Base-by-base conservation (phyloP, 306 rosid species). In the Rosa lucieae region DNA sequence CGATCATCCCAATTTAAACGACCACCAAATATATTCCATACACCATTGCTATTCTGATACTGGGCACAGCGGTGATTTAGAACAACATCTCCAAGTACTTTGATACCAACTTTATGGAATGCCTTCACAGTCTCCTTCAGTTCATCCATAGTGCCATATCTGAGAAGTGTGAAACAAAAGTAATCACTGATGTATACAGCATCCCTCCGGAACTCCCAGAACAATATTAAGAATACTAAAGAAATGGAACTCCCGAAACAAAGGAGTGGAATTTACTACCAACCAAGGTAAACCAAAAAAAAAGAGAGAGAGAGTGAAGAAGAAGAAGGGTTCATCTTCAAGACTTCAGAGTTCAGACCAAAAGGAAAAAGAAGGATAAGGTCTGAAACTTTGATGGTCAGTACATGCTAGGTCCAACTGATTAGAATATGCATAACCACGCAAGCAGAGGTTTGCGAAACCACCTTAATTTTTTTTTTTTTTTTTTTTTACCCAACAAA, bases 31-130 rank as follows among this genome's bases (percentile, higher is more conserved):
- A 89, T 81, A 86, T 96, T 96, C 99, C 99, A 96, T 78, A 93
- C 82, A 85, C 99, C 99, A 84, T 93, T 96, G 84, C 87, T 83
- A 88, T 96, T 93, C 86, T 87, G 20, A 77, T 2, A 84, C 11
- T 96, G 85, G 62, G 99, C 99, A 84, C 99, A 96, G 13, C 99
- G 99, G 83, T 96, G 99, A 87, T 96, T 96, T 77, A 93, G 84
- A 88, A 96, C 99, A 79, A n/a, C 98, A 88, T 96, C 99, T 84
- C 98, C 99, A 32, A 93, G 93, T 77, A 87, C 93, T 88, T 77
- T 91, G 20, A 96, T 82, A 79, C 94, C 98, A 71, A 67, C 82
- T 47, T 82, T 79, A 75, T 92, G 99, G 77, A 93, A 89, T 44
- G 3, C 70, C 81, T 78, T 91, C 84, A 96, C 97, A 40, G 82